A percentile compares a stretch with the other conserved stretches of the same genome.
Conservation (phyloP, 805 yeast species). For the Kodamaea nitidulidarum region DNA sequence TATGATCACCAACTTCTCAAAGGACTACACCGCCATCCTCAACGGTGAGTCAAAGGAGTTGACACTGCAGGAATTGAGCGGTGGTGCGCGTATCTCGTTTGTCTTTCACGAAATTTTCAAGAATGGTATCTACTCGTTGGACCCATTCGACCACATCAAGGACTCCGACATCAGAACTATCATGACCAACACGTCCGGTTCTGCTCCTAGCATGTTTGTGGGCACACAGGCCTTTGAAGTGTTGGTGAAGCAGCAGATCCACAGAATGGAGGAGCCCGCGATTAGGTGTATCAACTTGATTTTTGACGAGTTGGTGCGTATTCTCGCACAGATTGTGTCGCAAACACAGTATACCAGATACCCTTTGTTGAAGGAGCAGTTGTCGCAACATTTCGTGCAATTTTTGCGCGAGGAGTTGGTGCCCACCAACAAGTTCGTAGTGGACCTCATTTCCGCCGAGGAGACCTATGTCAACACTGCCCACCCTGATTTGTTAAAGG, state of each 20-base stretch:
- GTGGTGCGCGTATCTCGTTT: slow-evolving; percentile 96
- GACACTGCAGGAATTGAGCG: slow-evolving; percentile 84
- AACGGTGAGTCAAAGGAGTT: slow-evolving; percentile 92
- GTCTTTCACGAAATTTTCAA: slow-evolving; percentile 95
- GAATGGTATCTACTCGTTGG: slow-evolving; percentile 86
- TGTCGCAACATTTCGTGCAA: slow-evolving; percentile 73
- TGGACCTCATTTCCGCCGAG: slow-evolving; percentile 79
- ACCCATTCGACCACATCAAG: slow-evolving; percentile 94
- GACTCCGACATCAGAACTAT: slow-evolving; percentile 95
- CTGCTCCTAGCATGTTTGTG: slow-evolving; percentile 91
- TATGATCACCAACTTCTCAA: slow-evolving; percentile 88
- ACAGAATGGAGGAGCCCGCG: slow-evolving; percentile 91
- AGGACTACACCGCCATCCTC: slow-evolving; percentile 84
- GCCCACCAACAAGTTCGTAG: slow-evolving; percentile 84
- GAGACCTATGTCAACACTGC: slow-evolving; percentile 96
- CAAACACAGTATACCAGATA: slow-evolving; percentile 83
- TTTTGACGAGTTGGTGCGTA: slow-evolving; percentile 91
- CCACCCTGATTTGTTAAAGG: slow-evolving; percentile 93
- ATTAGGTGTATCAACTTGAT: slow-evolving; percentile 83
- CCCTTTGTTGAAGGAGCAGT: slow-evolving; percentile 85
- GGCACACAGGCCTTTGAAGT: slow-evolving; percentile 98
- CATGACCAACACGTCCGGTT: slow-evolving; percentile 94
- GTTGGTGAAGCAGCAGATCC: slow-evolving; percentile 45
- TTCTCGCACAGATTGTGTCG: slow-evolving; percentile 70
- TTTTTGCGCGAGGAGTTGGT: slow-evolving; percentile 72